Evolutionary conservation across 768 basidiomycete species (phyloP).

Genomic region (Holtermannia corniformis): DNA sequence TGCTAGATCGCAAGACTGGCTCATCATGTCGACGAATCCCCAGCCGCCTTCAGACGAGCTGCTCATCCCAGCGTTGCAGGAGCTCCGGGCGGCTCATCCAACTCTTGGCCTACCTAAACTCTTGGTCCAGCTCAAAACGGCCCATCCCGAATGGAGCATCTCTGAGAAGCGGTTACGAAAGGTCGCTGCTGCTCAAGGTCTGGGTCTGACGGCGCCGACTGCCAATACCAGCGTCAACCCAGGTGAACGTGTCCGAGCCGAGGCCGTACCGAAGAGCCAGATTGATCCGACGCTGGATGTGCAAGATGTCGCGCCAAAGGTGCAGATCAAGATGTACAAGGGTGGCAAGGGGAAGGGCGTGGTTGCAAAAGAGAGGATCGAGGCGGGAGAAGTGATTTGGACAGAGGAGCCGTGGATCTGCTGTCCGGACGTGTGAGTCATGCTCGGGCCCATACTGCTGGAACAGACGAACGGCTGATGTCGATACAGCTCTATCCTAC

Average conservation of each 20-base stretch:
- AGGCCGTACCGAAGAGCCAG: constrained; percentile 50
- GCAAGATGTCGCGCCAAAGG: constrained; percentile 53
- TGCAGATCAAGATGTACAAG: constrained; percentile 60
- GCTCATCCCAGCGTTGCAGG: constrained; percentile 51
- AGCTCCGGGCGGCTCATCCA: constrained; percentile 54
- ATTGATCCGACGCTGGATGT: constrained; percentile 59
- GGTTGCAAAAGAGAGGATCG: constrained; percentile 58
- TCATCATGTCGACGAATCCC: background rate
- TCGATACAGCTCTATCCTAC: background rate
- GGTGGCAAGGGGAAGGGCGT: constrained; percentile 72
- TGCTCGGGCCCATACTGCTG: background rate
- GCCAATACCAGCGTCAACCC: constrained; percentile 12
- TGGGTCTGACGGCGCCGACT: constrained; percentile 39
- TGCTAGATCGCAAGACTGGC: too few species aligned
- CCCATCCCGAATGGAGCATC: constrained; percentile 62
- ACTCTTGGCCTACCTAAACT: constrained; percentile 63
- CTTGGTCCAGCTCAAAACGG: constrained; percentile 53
- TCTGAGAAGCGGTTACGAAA: constrained; percentile 76
- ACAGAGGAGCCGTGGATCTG: constrained; percentile 51
- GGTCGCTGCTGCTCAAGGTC: constrained; percentile 54
- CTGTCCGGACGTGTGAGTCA: constrained; percentile 27
- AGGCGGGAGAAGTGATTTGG: constrained; percentile 68
- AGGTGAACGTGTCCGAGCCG: background rate
- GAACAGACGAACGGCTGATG: background rate
- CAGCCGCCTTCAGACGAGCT: constrained; percentile 53